Conservation (phyloP, 2,329 filamentous ascomycete genomes). For the Cordyceps militaris region DNA sequence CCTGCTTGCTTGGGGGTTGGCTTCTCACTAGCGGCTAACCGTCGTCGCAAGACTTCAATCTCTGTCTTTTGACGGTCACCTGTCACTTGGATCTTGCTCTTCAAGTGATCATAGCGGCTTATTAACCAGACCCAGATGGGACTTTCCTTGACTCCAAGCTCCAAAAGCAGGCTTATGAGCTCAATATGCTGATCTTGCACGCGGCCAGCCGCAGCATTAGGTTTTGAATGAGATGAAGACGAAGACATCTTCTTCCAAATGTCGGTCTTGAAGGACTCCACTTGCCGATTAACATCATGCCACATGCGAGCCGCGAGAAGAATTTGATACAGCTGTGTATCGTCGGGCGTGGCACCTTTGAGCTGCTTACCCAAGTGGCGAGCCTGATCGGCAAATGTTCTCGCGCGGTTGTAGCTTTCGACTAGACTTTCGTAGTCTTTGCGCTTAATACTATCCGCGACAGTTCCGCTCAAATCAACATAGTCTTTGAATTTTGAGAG, state of each 20-base stretch:
- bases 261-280: constrained; percentile 80
- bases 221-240: constrained; percentile 50
- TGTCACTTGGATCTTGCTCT: constrained; percentile 70
- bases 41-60: constrained; percentile 81
- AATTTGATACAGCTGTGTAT: constrained; percentile 77
- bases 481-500: constrained; percentile 75
- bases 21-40: constrained; percentile 67
- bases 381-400: constrained; percentile 72
- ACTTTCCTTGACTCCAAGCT: constrained; percentile 90
- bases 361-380: constrained; percentile 56
- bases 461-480: constrained; percentile 69
- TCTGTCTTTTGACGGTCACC: constrained; percentile 86
- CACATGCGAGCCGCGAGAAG: constrained; percentile 89
- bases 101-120: constrained; percentile 82
- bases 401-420: constrained; percentile 79
- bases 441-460: constrained; percentile 80
- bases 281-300: constrained; percentile 84
- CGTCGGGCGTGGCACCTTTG: constrained; percentile 53
- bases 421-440: constrained; percentile 85
- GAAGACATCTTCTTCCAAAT: constrained; percentile 76
- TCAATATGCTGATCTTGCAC: constrained; percentile 83
- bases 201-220: constrained; percentile 41
- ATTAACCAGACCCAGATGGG: constrained; percentile 95
- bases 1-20: constrained; percentile 64
- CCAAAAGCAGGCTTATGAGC: constrained; percentile 79